A percentile compares a stretch with the other conserved stretches of the same genome.
phyloP scores from a whole-genome alignment of 169 alveolate genomes.

The Amoebophrya sp. region DNA sequence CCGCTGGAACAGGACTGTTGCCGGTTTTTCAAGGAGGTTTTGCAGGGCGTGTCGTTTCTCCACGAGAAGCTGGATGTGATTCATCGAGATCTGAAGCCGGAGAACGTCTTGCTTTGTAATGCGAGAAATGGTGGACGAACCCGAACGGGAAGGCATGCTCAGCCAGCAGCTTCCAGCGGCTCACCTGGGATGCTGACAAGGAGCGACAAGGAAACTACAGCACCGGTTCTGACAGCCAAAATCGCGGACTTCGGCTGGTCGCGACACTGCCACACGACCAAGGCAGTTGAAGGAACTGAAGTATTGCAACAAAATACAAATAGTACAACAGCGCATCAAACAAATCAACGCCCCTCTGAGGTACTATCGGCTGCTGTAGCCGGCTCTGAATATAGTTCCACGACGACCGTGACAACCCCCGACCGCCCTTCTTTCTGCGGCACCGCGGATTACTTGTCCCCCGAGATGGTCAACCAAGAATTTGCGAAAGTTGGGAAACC shows the following conservation, averaged over 20 bases:
- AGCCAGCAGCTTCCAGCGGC: too few species aligned
- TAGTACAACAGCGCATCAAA: too few species aligned
- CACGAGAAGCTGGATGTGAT: not conserved
- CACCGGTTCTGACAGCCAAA: not conserved
- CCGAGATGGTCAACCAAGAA: not conserved
- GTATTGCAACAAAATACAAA: too few species aligned
- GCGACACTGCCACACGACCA: too few species aligned
- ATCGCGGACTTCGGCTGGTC: not conserved
- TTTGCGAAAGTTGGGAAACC: not conserved
- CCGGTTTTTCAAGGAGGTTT: not conserved
- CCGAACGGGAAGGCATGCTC: too few species aligned
- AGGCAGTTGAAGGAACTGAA: too few species aligned
- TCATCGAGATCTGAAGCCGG: not conserved
- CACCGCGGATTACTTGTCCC: not conserved
- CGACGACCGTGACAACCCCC: too few species aligned
- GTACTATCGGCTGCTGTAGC: too few species aligned
- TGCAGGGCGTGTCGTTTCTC: not conserved
- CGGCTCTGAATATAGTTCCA: too few species aligned
- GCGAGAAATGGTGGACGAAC: too few species aligned
- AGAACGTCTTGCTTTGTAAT: not conserved
- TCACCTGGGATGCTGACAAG: not conserved
- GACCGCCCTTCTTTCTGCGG: not conserved
- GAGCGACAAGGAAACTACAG: not conserved
- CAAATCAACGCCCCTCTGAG: too few species aligned
- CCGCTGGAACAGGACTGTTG: not conserved